Percentiles rank a stretch among this genome's conserved stretches.
phyloP scores from a whole-genome alignment of 768 basidiomycete species.

The Trametopsis cervina region DNA sequence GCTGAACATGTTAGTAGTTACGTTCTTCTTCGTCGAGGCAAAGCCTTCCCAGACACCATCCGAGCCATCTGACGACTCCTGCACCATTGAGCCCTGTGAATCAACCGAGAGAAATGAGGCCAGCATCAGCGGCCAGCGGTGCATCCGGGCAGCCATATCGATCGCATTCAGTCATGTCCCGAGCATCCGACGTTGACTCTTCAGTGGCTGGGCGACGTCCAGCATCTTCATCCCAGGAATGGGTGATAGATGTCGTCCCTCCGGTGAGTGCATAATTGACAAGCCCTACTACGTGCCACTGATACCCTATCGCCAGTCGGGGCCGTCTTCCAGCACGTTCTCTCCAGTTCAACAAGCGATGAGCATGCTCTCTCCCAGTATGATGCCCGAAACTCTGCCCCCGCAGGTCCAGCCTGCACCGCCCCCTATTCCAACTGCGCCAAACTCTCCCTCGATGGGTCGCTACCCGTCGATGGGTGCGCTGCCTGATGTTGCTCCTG shows the following conservation, averaged over 20 bases:
- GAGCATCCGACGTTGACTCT: background rate
- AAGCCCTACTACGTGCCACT: no score
- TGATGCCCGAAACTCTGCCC: constrained; percentile 3
- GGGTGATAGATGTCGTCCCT: constrained; percentile 17
- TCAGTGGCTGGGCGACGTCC: background rate
- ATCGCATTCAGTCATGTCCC: background rate
- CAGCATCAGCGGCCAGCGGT: background rate
- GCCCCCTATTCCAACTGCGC: constrained; percentile 6
- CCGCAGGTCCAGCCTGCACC: constrained; percentile 2
- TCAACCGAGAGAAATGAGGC: background rate
- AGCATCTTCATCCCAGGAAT: background rate
- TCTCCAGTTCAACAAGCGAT: constrained; percentile 10
- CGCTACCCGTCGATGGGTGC: constrained; percentile 3
- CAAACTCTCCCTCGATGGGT: constrained; percentile 11
- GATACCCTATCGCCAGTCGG: constrained; percentile 13
- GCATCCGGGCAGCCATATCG: background rate
- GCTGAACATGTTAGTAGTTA: background rate
- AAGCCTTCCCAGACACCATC: background rate
- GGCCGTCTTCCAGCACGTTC: constrained; percentile 9
- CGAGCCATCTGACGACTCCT: constrained; percentile 8
- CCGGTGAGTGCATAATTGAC: constrained; percentile 18
- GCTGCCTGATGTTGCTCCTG: constrained; percentile 7
- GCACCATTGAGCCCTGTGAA: constrained; percentile 1
- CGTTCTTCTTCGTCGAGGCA: background rate
- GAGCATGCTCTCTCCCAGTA: constrained; percentile 18